Evolutionary conservation across 2,329 filamentous ascomycete species (phyloP), one percentile per base, ranked within the genome.

Genomic region (Apiospora phragmitis): DNA sequence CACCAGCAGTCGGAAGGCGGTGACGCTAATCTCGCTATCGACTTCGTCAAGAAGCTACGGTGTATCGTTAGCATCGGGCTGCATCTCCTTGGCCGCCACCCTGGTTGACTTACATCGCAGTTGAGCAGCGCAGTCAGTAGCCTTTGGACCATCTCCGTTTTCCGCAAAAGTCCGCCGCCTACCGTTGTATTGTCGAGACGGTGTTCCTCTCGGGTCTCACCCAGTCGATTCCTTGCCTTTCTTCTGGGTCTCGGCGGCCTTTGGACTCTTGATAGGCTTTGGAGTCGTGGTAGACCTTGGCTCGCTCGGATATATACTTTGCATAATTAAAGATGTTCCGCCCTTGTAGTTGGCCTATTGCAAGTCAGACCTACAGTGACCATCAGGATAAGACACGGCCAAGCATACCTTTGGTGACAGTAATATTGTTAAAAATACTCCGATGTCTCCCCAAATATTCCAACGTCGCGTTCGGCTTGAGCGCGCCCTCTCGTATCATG

Each of bases 1-100:
- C 26, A 97, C 97, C 69, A 99, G 85, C 73, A 99, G 86, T 71
- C 96, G 90, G 79, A 98, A 99, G 38, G 97, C 95, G 12, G 94
- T 97, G 75, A 98, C 88, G 12, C 94, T 97, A 75, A 99, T 98
- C 81, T 99, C 96, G 79, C 98, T 99, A 79, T 98, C 95, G 9
- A 93, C 91, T 76, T 98, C 96, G 73, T 94, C 92, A 79, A 98
- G 89, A 68, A 98, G 90, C 94, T 95, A 78, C 51, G 42, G 75
- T 6, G 42, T 9, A n/a, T 62, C 0, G 29, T 62, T 62, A 62
- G 55, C 21, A 62, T 38, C 32, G 4, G 55, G 21, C 8, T 35
- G 55, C 3, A 59, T 62, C 29, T 5, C 55, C 32, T n/a, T 14
- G 3, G 32, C 18, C 55, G 32, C 29, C 55, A 24, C 47, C n/a